Base-by-base conservation (phyloP, 2,329 filamentous ascomycete genomes). In the Pseudohalonectria lignicola region DNA sequence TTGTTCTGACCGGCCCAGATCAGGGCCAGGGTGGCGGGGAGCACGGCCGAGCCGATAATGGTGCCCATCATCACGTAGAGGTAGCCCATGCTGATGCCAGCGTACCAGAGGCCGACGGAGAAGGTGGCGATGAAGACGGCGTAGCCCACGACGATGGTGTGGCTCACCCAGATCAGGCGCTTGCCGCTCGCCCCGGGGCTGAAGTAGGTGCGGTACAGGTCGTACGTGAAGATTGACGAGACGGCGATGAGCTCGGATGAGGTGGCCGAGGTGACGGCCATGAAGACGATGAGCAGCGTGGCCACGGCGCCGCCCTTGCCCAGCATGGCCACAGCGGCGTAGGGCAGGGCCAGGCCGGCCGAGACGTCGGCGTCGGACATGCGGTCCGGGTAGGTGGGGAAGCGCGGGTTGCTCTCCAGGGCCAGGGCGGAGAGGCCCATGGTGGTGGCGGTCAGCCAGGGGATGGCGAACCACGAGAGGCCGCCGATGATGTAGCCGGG, bases 11-110 rank as follows among this genome's bases (percentile, higher is more conserved):
- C 76, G 36, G 73, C 74, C 86, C 86, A 94, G 42, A 87, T 67
- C 0, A 94, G 70, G 0, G 86, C 84, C 44, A 94, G 63, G 0
- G 85, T 81, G 0, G 86, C 84, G 0, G 88, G 87, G 11, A 94
- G 70, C 4, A 94, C 86, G 3, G 86, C 87, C 0, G 83, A 76
- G 0, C 81, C 86, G 53, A 94, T 92, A 50, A 94, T 85, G 36
- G 87, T 83, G 7, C 87, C 88, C 87, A 94, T 94, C 53, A 94
- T 74, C 2, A 94, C 65, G 53, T 93, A 93, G 3, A 93, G 43
- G n/a, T 51, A 51, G 20, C 12, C 19, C 84, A 94, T 92, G 10
- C 76, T 81, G 43, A 94, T 82, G 16, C 82, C 79, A 2, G 75
- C 78, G 45, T 83, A 82, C 55, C 66, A 76, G 0, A 92, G 71